phyloP scores from a whole-genome alignment of 192 early-diverging fungal genomes.

The Blastocladiella britannica region DNA sequence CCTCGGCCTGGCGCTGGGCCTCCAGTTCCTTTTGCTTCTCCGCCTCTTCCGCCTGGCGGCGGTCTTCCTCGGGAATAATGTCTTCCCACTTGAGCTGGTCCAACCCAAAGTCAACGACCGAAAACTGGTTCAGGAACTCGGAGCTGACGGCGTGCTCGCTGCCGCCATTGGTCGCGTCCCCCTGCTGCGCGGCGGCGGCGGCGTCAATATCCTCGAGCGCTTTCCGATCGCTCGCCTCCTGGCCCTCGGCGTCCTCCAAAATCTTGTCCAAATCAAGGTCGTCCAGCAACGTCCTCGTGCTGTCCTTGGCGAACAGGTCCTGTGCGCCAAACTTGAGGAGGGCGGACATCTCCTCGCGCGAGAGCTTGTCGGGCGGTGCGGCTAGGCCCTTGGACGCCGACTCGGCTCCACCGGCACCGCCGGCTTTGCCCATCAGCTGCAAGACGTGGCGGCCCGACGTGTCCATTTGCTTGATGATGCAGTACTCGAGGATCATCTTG shows the following conservation, averaged over 20 bases:
- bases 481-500: constrained; percentile 99
- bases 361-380: constrained; percentile 19
- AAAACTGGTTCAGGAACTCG: constrained; percentile 88
- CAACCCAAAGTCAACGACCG: constrained; percentile 65
- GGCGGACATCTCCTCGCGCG: constrained; percentile 71
- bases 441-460: constrained; percentile 64
- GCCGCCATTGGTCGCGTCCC: constrained; percentile 54
- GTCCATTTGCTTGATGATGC: constrained; percentile 98
- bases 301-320: constrained; percentile 77
- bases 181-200: constrained; percentile 83
- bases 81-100: constrained; percentile 74
- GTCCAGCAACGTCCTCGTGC: constrained; percentile 54
- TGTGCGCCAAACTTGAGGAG: constrained; percentile 97
- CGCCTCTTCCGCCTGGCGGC: constrained; percentile 43
- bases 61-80: constrained; percentile 77
- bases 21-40: constrained; percentile 38
- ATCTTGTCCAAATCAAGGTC: constrained; percentile 96
- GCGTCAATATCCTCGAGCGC: constrained; percentile 37
- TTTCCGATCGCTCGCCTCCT: constrained; percentile 47
- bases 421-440: constrained; percentile 21
- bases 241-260: constrained; percentile 79
- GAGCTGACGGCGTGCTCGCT: constrained; percentile 44
- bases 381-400: not conserved
- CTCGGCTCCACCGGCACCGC: not conserved
- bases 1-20: constrained; percentile 13